A percentile compares a stretch with the other conserved stretches of the same genome.
Conservation (phyloP, 2,329 filamentous ascomycete species). For the Didymella glomerata region DNA sequence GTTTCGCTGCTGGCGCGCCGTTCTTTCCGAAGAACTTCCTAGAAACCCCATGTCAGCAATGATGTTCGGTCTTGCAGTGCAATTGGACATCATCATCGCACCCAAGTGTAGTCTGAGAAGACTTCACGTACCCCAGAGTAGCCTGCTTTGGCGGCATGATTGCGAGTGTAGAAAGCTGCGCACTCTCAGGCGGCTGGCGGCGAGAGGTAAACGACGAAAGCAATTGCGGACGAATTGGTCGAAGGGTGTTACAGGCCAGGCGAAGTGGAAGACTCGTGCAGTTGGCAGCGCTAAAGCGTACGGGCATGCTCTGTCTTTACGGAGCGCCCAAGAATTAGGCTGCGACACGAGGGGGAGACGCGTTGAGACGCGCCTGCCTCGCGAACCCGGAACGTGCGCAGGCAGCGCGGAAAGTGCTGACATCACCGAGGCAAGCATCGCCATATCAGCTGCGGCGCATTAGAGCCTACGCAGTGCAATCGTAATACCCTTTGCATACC, state of each 20-base stretch:
- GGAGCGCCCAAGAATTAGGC: conserved; percentile 27
- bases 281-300: conserved; percentile 40
- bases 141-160: conserved; percentile 72
- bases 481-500: neutral
- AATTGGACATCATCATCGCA: conserved; percentile 55
- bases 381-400: conserved; percentile 22
- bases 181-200: conserved; percentile 14
- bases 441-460: conserved; percentile 7
- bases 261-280: conserved; percentile 24
- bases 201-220: conserved; percentile 14
- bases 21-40: conserved; percentile 88
- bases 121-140: conserved; percentile 86
- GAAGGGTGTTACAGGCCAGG: conserved; percentile 7
- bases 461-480: neutral
- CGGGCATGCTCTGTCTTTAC: conserved; percentile 43
- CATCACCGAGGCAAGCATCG: conserved; percentile 34
- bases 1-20: conserved; percentile 67
- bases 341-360: conserved; percentile 25
- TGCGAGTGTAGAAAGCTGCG: conserved; percentile 21
- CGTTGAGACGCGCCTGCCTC: conserved; percentile 33
- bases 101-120: conserved; percentile 77
- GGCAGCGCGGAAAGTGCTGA: conserved; percentile 39
- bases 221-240: conserved; percentile 20
- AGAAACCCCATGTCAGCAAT: conserved; percentile 24
- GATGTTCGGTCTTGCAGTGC: neutral